phyloP scores from a whole-genome alignment of 2,329 filamentous ascomycete species.

The Fusarium sp. region DNA sequence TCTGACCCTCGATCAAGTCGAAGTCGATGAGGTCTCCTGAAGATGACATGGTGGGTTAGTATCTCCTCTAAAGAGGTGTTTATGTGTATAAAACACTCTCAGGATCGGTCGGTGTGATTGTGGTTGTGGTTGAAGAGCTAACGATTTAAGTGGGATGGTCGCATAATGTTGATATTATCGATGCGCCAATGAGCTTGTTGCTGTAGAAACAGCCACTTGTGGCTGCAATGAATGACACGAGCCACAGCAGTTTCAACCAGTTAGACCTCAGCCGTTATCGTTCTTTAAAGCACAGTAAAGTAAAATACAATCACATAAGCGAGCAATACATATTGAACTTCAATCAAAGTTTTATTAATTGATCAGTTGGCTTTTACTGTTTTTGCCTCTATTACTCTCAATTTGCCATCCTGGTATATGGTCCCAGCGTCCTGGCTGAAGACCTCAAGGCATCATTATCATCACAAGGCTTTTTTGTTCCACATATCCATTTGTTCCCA shows the following conservation, averaged over 20 bases:
- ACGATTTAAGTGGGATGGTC: constrained; percentile 14
- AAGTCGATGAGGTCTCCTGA: constrained; percentile 75
- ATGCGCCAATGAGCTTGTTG: constrained; percentile 27
- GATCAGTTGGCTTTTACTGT: constrained; percentile 44
- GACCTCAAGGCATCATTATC: constrained; percentile 41
- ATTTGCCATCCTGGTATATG: constrained; percentile 44
- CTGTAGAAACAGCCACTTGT: constrained; percentile 44
- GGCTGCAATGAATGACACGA: not conserved
- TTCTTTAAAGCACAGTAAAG: not conserved
- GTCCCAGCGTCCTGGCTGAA: constrained; percentile 38
- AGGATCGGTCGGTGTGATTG: constrained; percentile 20
- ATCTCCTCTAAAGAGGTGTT: constrained; percentile 31
- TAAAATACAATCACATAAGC: not conserved
- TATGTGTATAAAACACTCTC: constrained; percentile 23
- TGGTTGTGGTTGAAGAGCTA: constrained; percentile 27
- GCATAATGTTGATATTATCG: constrained; percentile 24
- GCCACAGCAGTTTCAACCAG: not conserved
- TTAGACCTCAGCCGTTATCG: not conserved
- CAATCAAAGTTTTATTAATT: constrained; percentile 38
- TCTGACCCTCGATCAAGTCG: constrained; percentile 93
- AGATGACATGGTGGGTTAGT: constrained; percentile 57
- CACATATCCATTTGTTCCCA: constrained; percentile 11
- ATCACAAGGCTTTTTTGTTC: constrained; percentile 39
- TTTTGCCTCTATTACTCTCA: constrained; percentile 46
- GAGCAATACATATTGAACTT: constrained; percentile 17